These are phyloP conservation scores for Parafenestella ontariensis DNA, from an alignment of 2,329 filamentous ascomycete genomes.

Conservation along the genomic window DNA sequence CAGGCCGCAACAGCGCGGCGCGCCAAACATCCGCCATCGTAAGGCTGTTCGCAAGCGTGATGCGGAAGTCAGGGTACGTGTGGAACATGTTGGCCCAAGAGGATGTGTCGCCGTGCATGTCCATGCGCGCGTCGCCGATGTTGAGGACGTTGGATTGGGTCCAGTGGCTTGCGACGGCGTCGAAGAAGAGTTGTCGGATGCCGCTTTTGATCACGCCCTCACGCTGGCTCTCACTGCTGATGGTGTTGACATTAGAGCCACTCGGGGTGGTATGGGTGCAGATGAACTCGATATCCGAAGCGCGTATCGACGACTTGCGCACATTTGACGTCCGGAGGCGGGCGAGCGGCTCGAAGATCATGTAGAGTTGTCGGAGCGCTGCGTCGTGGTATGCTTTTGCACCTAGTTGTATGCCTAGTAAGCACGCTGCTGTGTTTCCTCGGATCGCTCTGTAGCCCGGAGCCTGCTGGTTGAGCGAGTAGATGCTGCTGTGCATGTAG, in stretches of 20 bases:
- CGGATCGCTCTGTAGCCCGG: constrained; percentile 12
- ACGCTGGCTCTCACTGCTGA: not conserved
- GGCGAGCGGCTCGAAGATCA: constrained; percentile 12
- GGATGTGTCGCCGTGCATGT: not conserved
- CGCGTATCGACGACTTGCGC: constrained; percentile 3
- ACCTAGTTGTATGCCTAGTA: constrained; percentile 17
- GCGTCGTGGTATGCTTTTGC: constrained; percentile 10
- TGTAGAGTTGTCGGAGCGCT: constrained; percentile 15
- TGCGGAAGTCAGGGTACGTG: constrained; percentile 6
- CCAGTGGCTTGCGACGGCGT: constrained; percentile 24
- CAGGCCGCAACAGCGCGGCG: not conserved
- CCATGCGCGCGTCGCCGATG: not conserved
- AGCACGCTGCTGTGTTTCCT: constrained; percentile 8
- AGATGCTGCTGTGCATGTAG: constrained; percentile 26
- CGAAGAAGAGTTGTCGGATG: constrained; percentile 21
- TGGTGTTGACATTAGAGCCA: not conserved
- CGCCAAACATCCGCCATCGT: constrained; percentile 1
- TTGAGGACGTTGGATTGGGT: constrained; percentile 8
- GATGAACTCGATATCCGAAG: constrained; percentile 17
- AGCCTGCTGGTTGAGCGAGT: constrained; percentile 17
- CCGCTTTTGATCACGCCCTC: not conserved
- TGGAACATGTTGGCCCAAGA: constrained; percentile 5
- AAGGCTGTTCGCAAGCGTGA: not conserved
- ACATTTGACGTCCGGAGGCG: not conserved
- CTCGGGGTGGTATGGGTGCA: constrained; percentile 3